A percentile compares a stretch with the other conserved stretches of the same genome.
Conservation (phyloP, 805 yeast species). For the Kuraishia floccosa region DNA sequence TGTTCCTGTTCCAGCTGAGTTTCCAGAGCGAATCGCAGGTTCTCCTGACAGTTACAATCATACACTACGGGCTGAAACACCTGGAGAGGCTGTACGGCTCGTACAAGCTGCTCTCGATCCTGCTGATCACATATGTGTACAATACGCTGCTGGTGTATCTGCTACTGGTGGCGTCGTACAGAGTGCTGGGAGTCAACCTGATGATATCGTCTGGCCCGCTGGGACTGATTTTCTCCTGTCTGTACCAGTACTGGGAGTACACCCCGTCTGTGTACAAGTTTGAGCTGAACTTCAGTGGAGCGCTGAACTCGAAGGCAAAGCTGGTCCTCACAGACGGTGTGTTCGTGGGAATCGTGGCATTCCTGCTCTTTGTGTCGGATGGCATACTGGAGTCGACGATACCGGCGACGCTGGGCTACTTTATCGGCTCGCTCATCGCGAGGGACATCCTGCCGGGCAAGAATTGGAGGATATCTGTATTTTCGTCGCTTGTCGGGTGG, state of each 20-base stretch:
- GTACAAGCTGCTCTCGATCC: slow-evolving; percentile 34
- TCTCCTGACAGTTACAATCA: slow-evolving; percentile 27
- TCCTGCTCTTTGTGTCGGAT: slow-evolving; percentile 32
- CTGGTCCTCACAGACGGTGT: slow-evolving; percentile 21
- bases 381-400: slow-evolving; percentile 21
- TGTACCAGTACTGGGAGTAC: slow-evolving; percentile 25
- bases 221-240: slow-evolving; percentile 24
- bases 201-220: slow-evolving; percentile 34
- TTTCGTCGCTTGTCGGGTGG: slow-evolving; percentile 10
- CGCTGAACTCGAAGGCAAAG: slow-evolving; percentile 11
- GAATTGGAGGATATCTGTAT: slow-evolving; percentile 19
- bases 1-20: slow-evolving; percentile 35
- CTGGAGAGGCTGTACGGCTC: slow-evolving; percentile 51
- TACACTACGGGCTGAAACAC: slow-evolving; percentile 39
- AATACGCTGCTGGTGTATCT: slow-evolving; percentile 28
- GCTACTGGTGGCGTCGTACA: slow-evolving; percentile 17
- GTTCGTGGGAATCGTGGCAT: slow-evolving; percentile 15
- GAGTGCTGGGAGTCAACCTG: slow-evolving; percentile 21
- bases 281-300: slow-evolving; percentile 20
- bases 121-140: slow-evolving; percentile 33
- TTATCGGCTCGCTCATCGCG: slow-evolving; percentile 30
- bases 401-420: slow-evolving; percentile 27
- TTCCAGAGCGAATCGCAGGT: slow-evolving; percentile 52
- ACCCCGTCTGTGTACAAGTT: slow-evolving; percentile 29
- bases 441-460: slow-evolving; percentile 31